A percentile compares a stretch with the other conserved stretches of the same genome.
These are phyloP conservation scores for Lipomyces orientalis DNA, from an alignment of 805 yeast species.

Conservation along the genomic window DNA sequence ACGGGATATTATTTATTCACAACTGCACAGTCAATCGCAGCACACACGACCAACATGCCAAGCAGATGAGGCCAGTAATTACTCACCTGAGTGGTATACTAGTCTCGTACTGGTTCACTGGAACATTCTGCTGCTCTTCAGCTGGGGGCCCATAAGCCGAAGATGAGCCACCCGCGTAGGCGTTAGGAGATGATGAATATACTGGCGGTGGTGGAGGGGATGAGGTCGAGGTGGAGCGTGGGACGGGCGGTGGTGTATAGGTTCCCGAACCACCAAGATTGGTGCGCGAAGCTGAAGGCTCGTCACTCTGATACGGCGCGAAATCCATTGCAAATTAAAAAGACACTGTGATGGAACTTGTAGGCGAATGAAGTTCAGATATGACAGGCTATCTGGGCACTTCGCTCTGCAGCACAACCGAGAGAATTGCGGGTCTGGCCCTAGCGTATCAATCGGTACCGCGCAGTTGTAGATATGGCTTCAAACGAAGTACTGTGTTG, in stretches of 20 bases:
- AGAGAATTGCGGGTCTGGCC: no score
- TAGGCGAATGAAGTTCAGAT: neutral
- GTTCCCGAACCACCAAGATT: constrained; percentile 5
- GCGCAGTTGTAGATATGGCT: no score
- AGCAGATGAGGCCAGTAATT: neutral
- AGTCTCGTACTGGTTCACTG: constrained; percentile 37
- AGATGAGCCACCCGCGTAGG: constrained; percentile 18
- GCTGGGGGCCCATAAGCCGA: constrained; percentile 13
- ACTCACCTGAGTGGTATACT: constrained; percentile 34
- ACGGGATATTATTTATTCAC: neutral
- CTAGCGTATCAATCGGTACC: no score
- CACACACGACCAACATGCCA: neutral
- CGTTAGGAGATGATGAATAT: constrained; percentile 26
- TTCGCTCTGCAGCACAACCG: no score
- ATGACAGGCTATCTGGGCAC: no score
- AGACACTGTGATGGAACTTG: neutral
- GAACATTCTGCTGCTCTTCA: constrained; percentile 23
- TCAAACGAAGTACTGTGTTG: no score
- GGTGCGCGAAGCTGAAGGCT: constrained; percentile 33
- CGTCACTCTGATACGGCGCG: constrained; percentile 38
- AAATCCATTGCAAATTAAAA: constrained; percentile 30
- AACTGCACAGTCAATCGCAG: neutral
- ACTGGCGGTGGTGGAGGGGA: constrained; percentile 29
- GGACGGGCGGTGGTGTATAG: constrained; percentile 19
- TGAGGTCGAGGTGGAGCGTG: constrained; percentile 9